Evolutionary conservation across 2,329 filamentous ascomycete genomes (phyloP).

Genomic region (Verticillium zaregamsianum): DNA sequence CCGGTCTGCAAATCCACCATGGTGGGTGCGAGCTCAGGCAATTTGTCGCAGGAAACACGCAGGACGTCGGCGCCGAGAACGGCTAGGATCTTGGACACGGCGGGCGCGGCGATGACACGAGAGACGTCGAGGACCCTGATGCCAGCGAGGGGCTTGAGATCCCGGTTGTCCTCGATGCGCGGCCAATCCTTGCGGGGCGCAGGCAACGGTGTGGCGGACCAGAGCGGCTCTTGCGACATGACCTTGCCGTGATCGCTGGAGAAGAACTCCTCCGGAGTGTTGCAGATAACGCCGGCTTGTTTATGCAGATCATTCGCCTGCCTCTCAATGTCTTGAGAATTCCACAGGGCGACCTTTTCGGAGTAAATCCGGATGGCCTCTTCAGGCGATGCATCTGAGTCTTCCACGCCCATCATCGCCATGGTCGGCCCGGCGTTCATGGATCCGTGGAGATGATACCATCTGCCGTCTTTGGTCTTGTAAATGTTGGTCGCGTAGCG

Average conservation of each 20-base stretch:
- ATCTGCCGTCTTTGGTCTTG: constrained; percentile 26
- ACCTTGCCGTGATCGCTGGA: constrained; percentile 20
- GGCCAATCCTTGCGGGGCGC: constrained; percentile 14
- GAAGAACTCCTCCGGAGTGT: constrained; percentile 27
- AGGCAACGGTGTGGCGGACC: constrained; percentile 2
- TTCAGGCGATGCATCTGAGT: constrained; percentile 19
- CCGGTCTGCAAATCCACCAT: constrained; percentile 27
- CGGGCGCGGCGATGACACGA: constrained; percentile 27
- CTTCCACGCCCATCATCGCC: constrained; percentile 25
- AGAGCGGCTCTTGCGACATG: constrained; percentile 20
- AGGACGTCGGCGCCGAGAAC: constrained; percentile 28
- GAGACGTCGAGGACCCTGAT: constrained; percentile 28
- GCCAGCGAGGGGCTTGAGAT: constrained; percentile 23
- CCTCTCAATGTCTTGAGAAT: constrained; percentile 23
- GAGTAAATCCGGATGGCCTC: constrained; percentile 20
- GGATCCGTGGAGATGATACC: constrained; percentile 30
- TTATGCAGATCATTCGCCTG: constrained; percentile 26
- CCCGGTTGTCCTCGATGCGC: constrained; percentile 5
- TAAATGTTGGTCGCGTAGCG: constrained; percentile 28
- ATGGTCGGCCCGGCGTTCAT: constrained; percentile 23
- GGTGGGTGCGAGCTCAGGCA: constrained; percentile 24
- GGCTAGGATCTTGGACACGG: constrained; percentile 25
- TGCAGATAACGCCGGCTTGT: constrained; percentile 25
- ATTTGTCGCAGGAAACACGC: constrained; percentile 21
- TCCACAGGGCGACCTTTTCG: constrained; percentile 17